Conservation (phyloP, 192 early-diverging fungal species). For the Gonapodya sp. region DNA sequence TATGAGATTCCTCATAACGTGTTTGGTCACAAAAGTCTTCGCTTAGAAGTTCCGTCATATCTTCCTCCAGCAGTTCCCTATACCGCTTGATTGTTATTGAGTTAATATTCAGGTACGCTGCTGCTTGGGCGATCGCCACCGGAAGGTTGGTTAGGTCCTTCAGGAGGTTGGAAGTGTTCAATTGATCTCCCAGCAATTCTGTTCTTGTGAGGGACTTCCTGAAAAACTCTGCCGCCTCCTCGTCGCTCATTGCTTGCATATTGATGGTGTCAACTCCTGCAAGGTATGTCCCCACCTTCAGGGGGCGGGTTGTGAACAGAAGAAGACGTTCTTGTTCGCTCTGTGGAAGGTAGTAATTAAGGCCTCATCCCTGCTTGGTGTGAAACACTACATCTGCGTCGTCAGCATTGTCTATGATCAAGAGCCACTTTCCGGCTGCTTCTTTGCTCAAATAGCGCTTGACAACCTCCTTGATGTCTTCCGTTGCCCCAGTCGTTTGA, state of each 20-base stretch:
- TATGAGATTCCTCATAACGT: neutral
- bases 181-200: neutral
- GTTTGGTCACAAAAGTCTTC: neutral
- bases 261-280: neutral
- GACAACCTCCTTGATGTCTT: neutral
- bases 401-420: neutral
- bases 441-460: neutral
- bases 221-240: neutral
- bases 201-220: neutral
- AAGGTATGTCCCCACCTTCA: neutral
- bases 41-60: neutral
- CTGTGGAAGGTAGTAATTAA: neutral
- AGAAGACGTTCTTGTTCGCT: neutral
- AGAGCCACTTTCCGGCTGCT: neutral
- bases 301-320: neutral
- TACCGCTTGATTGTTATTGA: neutral
- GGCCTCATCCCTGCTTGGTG: neutral
- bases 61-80: neutral
- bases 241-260: neutral
- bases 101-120: neutral
- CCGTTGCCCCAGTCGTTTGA: neutral
- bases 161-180: neutral
- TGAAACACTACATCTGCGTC: neutral
- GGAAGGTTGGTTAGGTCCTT: neutral
- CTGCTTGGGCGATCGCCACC: neutral